These are phyloP conservation scores for Lasiosphaeriaceae sp. DNA, from an alignment of 495 filamentous ascomycete genomes.

Conservation along the genomic window DNA sequence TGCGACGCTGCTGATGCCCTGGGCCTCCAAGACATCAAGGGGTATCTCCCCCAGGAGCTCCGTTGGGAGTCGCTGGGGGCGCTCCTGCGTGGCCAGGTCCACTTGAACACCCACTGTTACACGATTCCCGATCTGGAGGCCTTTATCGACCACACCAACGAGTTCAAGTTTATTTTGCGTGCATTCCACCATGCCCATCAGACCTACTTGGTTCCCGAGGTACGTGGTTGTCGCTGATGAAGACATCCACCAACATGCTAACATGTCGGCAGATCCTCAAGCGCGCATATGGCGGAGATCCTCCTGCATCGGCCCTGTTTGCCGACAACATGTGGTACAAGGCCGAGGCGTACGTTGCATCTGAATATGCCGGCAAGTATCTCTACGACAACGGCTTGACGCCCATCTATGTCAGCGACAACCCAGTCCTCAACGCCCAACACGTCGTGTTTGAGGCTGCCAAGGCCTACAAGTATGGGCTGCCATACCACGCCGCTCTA, in stretches of 20 bases:
- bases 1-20: conserved; percentile 47
- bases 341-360: conserved; percentile 56
- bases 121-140: conserved; percentile 61
- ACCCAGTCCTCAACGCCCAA: conserved; percentile 48
- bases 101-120: conserved; percentile 64
- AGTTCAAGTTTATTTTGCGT: conserved; percentile 58
- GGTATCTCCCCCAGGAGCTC: conserved; percentile 50
- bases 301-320: conserved; percentile 49
- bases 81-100: conserved; percentile 56
- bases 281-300: conserved; percentile 43
- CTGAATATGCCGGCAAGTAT: conserved; percentile 57
- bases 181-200: conserved; percentile 65
- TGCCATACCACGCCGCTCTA: conserved; percentile 57
- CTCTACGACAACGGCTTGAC: conserved; percentile 56
- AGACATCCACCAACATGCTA: neutral
- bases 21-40: conserved; percentile 34
- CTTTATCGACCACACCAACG: conserved; percentile 58
- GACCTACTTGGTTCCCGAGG: conserved; percentile 58
- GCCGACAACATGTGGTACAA: conserved; percentile 64
- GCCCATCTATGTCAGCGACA: conserved; percentile 47
- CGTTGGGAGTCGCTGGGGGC: conserved; percentile 56
- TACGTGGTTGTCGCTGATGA: neutral
- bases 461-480: conserved; percentile 55
- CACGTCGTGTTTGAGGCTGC: conserved; percentile 57
- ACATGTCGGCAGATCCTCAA: conserved; percentile 37